Percentiles rank a stretch among this genome's conserved stretches.
Evolutionary conservation across 208 protist species (phyloP).

Genomic region (Ichthyophonus hoferi): DNA sequence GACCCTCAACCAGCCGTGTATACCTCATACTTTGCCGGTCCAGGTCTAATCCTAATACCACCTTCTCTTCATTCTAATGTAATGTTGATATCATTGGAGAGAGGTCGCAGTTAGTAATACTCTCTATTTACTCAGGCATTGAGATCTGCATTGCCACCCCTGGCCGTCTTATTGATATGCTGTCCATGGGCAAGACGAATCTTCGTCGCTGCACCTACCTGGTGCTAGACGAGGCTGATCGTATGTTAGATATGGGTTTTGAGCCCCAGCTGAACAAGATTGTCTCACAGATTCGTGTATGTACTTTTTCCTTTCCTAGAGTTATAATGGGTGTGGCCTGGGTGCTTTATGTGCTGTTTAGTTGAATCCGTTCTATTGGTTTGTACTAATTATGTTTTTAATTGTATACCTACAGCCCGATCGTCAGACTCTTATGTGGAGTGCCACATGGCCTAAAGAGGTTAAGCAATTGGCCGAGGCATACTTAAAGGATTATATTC

Average conservation of each 20-base stretch:
- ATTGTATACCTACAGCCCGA: slow-evolving; percentile 42
- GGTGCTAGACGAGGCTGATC: slow-evolving; percentile 81
- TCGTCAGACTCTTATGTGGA: slow-evolving; percentile 78
- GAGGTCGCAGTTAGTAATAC: no score
- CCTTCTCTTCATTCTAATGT: no score
- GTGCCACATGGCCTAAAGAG: slow-evolving; percentile 73
- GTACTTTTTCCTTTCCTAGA: no score
- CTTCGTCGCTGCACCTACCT: slow-evolving; percentile 70
- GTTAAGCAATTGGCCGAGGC: slow-evolving; percentile 63
- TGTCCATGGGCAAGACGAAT: slow-evolving; percentile 61
- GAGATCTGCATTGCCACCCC: slow-evolving; percentile 78
- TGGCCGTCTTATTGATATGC: slow-evolving; percentile 74
- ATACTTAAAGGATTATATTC: slow-evolving; percentile 68
- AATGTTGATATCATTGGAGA: no score
- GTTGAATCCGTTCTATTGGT: no score
- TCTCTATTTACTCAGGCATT: slow-evolving; percentile 57
- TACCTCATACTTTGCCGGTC: no score
- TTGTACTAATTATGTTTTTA: not conserved
- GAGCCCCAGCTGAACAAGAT: slow-evolving; percentile 65
- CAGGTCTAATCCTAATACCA: no score
- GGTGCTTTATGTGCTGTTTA: no score
- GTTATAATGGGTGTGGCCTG: no score
- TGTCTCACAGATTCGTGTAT: slow-evolving; percentile 59
- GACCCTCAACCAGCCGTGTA: no score
- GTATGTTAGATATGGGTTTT: slow-evolving; percentile 87